Evolutionary conservation across 148 eudicot species (phyloP), one percentile per base, ranked within the genome.

Genomic region (Dianthus caryophyllus): DNA sequence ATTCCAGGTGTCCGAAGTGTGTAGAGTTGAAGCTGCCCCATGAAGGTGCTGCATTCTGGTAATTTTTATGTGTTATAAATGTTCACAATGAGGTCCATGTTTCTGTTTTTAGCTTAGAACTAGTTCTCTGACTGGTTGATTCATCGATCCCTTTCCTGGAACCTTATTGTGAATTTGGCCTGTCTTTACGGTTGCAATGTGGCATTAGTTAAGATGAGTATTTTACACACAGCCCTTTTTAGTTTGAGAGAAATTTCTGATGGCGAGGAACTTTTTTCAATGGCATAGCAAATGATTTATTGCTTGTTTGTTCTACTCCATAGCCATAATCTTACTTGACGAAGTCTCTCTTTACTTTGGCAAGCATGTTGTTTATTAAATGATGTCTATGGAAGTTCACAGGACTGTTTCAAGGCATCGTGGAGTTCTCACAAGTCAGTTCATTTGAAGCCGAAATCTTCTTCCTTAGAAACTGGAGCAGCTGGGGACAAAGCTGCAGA

Each of bases 11-110:
- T 69, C 97, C 97, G 13, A 90, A 94, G 75, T 94, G 99, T 68
- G 90, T 88, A 31, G 87, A 84, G 55, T 53, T 90, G 77, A 94
- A 90, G 86, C 93, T 94, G 77, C 97, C 93, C 31, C 79, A 90
- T 26, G 97, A 90, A 74, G 93, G 79, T 67, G 90, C 97, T 73
- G 81, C 99, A 33, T 94, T 94, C 82, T 94, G 99, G 99, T 94
- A 75, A 31, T 52, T 51, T 48, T 58, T 11, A 56, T 57, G 39
- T 30, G 14, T 67, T 16, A 43, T 30, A 0, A 27, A 63, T 20
- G 46, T 63, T 43, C 30, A 43, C 25, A 30, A 72, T 48, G 81
- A 78, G 20, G 43, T 68, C 24, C 39, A 31, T 24, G 18, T 39
- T 36, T 52, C 22, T 55, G 10, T 54, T 41, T 24, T 9, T 16